These are phyloP conservation scores for Colletotrichum agaves DNA, from an alignment of 2,329 filamentous ascomycete genomes.

Conservation along the genomic window DNA sequence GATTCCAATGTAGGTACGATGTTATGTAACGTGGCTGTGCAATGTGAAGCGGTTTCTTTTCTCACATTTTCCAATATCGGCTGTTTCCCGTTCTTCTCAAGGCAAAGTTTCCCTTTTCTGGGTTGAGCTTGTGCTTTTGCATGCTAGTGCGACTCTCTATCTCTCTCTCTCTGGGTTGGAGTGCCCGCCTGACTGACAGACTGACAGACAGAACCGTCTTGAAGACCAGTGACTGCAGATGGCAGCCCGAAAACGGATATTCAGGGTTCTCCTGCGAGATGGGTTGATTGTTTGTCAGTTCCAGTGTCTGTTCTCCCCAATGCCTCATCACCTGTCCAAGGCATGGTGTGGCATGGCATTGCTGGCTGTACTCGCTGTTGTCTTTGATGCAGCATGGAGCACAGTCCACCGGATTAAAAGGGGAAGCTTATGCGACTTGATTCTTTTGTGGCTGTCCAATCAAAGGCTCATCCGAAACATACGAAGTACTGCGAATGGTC, in stretches of 20 bases:
- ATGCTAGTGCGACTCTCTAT: too few species aligned
- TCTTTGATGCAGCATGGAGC: neutral
- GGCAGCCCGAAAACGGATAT: neutral
- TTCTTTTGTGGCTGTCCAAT: conserved; percentile 8
- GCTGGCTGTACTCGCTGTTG: neutral
- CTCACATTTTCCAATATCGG: neutral
- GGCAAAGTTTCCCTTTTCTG: conserved; percentile 3
- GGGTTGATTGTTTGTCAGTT: conserved; percentile 2
- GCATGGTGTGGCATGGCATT: too few species aligned
- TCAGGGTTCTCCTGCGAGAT: conserved; percentile 6
- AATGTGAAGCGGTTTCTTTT: neutral
- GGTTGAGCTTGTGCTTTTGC: neutral
- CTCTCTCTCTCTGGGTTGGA: too few species aligned
- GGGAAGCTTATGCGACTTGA: conserved; percentile 26
- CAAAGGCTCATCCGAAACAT: conserved; percentile 9
- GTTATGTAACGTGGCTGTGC: conserved; percentile 4
- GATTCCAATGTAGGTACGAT: neutral
- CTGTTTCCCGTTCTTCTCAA: neutral
- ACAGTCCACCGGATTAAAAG: conserved; percentile 34
- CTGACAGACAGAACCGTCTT: too few species aligned
- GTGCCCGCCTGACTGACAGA: too few species aligned
- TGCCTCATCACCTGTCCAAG: neutral
- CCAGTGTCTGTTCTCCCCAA: neutral
- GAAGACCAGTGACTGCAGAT: too few species aligned
- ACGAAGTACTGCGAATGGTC: neutral